These are phyloP conservation scores for Suillus discolor DNA, from an alignment of 768 basidiomycete species.

Conservation along the genomic window DNA sequence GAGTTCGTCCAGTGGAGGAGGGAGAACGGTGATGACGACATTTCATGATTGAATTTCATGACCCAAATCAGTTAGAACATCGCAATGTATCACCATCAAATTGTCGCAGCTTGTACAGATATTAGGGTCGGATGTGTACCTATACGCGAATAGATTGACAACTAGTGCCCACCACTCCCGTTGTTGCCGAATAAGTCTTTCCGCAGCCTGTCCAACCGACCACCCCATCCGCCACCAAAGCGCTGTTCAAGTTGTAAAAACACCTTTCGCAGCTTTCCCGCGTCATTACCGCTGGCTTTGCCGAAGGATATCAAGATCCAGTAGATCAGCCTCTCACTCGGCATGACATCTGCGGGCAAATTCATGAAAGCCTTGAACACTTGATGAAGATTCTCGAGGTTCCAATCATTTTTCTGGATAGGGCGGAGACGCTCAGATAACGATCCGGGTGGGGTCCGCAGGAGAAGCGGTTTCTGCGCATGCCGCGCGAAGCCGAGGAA, in stretches of 20 bases:
- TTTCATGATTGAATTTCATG: slow-evolving; percentile 19
- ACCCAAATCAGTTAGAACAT: slow-evolving; percentile 5
- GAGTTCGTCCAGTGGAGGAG: slow-evolving; percentile 80
- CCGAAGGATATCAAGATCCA: slow-evolving; percentile 72
- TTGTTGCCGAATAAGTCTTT: slow-evolving; percentile 35
- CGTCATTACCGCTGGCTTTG: slow-evolving; percentile 57
- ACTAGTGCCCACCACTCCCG: slow-evolving; percentile 4
- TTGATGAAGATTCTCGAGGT: slow-evolving; percentile 51
- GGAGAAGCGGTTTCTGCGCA: slow-evolving; percentile 35
- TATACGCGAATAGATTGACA: slow-evolving; percentile 9
- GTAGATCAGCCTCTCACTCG: slow-evolving; percentile 53
- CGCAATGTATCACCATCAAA: slow-evolving; percentile 11
- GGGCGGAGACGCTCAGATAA: slow-evolving; percentile 10
- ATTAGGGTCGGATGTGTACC: slow-evolving; percentile 12
- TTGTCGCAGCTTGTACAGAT: slow-evolving; percentile 14
- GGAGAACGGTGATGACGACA: slow-evolving; percentile 41
- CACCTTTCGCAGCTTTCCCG: slow-evolving; percentile 50
- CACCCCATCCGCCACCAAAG: slow-evolving; percentile 50
- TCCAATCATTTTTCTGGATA: slow-evolving; percentile 46
- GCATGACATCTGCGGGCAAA: slow-evolving; percentile 47
- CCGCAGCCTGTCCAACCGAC: slow-evolving; percentile 47
- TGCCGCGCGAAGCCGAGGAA: slow-evolving; percentile 77
- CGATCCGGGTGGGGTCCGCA: slow-evolving; percentile 17
- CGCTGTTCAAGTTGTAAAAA: slow-evolving; percentile 59
- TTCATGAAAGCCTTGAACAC: slow-evolving; percentile 66